Base-by-base conservation (phyloP, 805 yeast species). In the Myxozyma neglecta region DNA sequence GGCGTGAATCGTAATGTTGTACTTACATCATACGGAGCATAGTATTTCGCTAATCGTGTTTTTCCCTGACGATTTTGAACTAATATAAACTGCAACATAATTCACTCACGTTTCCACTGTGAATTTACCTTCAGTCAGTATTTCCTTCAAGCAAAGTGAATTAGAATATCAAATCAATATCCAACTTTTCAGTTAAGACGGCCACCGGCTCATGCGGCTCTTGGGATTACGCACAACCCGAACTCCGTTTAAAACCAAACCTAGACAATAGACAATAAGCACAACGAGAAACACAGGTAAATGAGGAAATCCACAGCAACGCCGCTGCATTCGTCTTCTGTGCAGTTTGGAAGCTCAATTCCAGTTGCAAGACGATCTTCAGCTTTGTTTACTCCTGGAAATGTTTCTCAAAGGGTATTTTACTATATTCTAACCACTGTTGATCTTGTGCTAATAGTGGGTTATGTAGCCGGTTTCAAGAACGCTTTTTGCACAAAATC, bases 1-100 rank as follows among this genome's bases (percentile, higher is more conserved):
- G 46, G 13, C 6, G 6, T n/a, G 13, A 37, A 37, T 37, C 40
- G 13, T 37, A 13, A 13, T 37, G 40, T 7, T 42, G 9, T 14
- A 70, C 80, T 53, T 65, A 77, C 81, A 4, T 77, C 59, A 60
- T 75, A 76, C 8, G 80, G 76, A 8, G 72, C 72, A 71, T 81
- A 93, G 92, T 96, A 92, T 73, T 90, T 88, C 7, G 89, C 86
- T 14, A 93, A 76, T 62, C 99, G 82, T 24, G 93, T 84, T 67
- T 89, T 89, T n/a, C 99, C 98, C 76, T 93, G 97, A 61, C 97
- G 82, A 73, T 93, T 93, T 73, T 93, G 85, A 49, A 93, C 87
- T 46, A 92, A 75, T 45, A 93, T 79, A 76, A 84, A 93, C 67
- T 90, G 91, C 16, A 92, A 81, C 67, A 64, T 59, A n/a, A 20